These are phyloP conservation scores for Harringtonia lauricola DNA, from an alignment of 2,329 filamentous ascomycete genomes.

Conservation along the genomic window DNA sequence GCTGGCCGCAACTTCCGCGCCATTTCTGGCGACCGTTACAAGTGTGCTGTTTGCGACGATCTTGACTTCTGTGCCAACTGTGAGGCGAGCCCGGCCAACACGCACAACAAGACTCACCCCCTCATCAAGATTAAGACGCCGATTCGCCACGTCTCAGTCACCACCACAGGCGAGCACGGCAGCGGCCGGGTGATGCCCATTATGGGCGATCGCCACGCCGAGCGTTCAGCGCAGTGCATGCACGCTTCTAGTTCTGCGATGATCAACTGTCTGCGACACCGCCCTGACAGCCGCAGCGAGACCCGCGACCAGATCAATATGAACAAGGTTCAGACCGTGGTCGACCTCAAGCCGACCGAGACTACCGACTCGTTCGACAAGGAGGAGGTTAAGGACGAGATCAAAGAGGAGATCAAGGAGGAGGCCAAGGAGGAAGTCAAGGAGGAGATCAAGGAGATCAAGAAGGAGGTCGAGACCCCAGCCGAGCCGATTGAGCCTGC, in stretches of 20 bases:
- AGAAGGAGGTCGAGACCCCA: constrained; percentile 8
- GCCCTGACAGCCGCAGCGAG: too few species aligned
- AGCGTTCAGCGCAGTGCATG: neutral
- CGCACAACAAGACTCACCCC: constrained; percentile 91
- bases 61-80: constrained; percentile 91
- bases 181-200: constrained; percentile 52
- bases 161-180: constrained; percentile 68
- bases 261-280: neutral
- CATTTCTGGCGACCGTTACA: constrained; percentile 83
- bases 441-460: neutral
- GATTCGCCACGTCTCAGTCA: constrained; percentile 78
- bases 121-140: constrained; percentile 95
- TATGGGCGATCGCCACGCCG: constrained; percentile 54
- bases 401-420: constrained; percentile 32
- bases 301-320: neutral
- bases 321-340: constrained; percentile 47
- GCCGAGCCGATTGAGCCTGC: constrained; percentile 9
- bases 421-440: neutral
- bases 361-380: neutral
- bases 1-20: constrained; percentile 35
- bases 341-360: constrained; percentile 53
- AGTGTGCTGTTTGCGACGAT: constrained; percentile 93
- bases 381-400: neutral
- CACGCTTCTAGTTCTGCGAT: neutral
- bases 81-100: constrained; percentile 75